Conservation (phyloP, 352 stramenopile species). For the Paralagenidium karlingii region DNA sequence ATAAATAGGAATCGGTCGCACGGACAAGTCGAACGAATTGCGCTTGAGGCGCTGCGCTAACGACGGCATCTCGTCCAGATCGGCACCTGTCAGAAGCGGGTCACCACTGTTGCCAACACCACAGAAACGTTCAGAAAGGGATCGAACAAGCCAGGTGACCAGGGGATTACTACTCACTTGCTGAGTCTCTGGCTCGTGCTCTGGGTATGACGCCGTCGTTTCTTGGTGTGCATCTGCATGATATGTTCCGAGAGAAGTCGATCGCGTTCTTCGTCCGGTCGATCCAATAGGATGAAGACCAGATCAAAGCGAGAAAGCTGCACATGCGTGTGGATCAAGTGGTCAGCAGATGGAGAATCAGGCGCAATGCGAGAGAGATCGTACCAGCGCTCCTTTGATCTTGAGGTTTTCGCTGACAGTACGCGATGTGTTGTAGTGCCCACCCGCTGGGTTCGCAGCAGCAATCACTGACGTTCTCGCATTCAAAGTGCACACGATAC, state of each 20-base stretch:
- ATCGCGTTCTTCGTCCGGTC: conserved; percentile 88
- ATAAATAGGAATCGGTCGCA: conserved; percentile 40
- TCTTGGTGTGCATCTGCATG: conserved; percentile 76
- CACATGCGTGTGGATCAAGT: conserved; percentile 1
- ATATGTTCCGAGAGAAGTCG: conserved; percentile 91
- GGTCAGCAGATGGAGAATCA: background rate
- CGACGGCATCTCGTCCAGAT: conserved; percentile 9
- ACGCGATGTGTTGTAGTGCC: conserved; percentile 93
- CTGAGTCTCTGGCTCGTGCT: too few species aligned
- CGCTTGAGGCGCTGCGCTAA: conserved; percentile 36
- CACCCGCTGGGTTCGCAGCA: conserved; percentile 94
- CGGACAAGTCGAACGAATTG: conserved; percentile 31
- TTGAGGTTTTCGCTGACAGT: conserved; percentile 95
- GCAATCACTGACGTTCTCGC: conserved; percentile 92
- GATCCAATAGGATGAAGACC: conserved; percentile 95
- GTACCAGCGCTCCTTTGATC: conserved; percentile 91
- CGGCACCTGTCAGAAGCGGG: background rate
- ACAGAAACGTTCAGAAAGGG: too few species aligned
- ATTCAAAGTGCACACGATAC: conserved; percentile 93
- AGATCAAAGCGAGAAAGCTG: conserved; percentile 96
- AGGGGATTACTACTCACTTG: too few species aligned
- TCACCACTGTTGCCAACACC: conserved; percentile 7
- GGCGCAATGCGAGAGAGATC: conserved; percentile 1
- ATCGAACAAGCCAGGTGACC: too few species aligned
- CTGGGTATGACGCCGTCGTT: conserved; percentile 5